These are phyloP conservation scores for Arthrobotrys musiformis DNA, from an alignment of 2,329 filamentous ascomycete species.

Conservation along the genomic window DNA sequence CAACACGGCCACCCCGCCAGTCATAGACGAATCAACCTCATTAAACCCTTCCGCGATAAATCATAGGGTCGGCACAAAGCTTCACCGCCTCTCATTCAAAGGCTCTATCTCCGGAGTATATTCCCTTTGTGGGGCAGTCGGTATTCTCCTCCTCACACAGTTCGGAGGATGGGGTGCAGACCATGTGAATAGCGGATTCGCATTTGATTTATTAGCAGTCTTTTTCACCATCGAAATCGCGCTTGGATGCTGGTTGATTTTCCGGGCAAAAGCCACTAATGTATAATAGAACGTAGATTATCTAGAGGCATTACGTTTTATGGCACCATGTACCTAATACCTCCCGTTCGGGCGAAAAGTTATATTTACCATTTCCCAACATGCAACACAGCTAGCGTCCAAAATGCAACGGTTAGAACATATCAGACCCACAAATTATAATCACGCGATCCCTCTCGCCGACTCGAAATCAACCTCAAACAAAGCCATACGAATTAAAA, in stretches of 20 bases:
- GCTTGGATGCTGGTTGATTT: constrained; percentile 52
- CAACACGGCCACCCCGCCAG: constrained; percentile 35
- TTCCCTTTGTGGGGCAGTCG: constrained; percentile 86
- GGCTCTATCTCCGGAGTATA: constrained; percentile 96
- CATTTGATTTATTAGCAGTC: constrained; percentile 52
- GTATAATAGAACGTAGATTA: constrained; percentile 20
- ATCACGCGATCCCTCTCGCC: constrained; percentile 20
- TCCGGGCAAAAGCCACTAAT: constrained; percentile 35
- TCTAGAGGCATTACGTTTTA: neutral
- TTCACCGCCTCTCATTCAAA: constrained; percentile 73
- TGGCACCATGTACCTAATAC: constrained; percentile 7
- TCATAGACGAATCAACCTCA: constrained; percentile 34
- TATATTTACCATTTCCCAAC: neutral
- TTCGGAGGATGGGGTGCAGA: constrained; percentile 73
- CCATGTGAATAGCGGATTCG: constrained; percentile 49
- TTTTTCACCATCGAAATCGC: constrained; percentile 53
- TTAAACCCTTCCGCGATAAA: constrained; percentile 52
- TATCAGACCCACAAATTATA: neutral
- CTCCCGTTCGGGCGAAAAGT: neutral
- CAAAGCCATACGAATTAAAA: neutral
- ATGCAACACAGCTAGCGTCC: neutral
- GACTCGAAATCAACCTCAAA: constrained; percentile 14
- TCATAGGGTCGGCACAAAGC: constrained; percentile 60
- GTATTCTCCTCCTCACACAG: constrained; percentile 91
- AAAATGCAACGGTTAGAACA: constrained; percentile 18